Percentiles rank a stretch among this genome's conserved stretches.
Evolutionary conservation across 2,329 filamentous ascomycete species (phyloP).

Genomic region (Cladosporium phlei): DNA sequence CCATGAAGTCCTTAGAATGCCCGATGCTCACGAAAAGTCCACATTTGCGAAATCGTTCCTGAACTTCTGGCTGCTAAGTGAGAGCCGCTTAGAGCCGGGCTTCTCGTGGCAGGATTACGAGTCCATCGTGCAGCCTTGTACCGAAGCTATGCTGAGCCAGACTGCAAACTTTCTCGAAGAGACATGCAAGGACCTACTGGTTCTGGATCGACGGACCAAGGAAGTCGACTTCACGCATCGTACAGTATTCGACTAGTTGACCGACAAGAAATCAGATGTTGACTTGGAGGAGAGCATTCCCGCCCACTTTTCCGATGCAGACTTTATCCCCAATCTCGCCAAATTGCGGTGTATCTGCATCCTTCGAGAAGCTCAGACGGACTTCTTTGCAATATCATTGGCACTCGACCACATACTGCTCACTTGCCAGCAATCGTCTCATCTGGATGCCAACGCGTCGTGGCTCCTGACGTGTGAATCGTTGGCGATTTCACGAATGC

Average conservation of each 20-base stretch:
- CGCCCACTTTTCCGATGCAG: background rate
- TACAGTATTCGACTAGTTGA: background rate
- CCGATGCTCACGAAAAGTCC: background rate
- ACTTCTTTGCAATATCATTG: no score
- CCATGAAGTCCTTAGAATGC: no score
- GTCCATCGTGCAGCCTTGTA: background rate
- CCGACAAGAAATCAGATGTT: background rate
- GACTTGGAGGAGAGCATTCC: background rate
- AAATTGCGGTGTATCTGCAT: background rate
- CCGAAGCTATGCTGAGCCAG: background rate
- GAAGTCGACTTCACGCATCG: background rate
- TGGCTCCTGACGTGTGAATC: no score
- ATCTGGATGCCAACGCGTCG: no score
- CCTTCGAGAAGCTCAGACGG: background rate
- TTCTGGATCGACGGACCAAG: background rate
- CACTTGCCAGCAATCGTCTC: no score
- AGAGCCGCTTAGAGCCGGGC: background rate
- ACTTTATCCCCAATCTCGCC: background rate
- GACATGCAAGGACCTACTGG: slow-evolving; percentile 1
- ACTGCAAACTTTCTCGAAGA: background rate
- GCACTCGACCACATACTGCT: no score
- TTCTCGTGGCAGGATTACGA: background rate
- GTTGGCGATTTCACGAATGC: no score
- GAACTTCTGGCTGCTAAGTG: background rate
- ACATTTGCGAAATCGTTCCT: background rate